phyloP scores from a whole-genome alignment of 2,329 filamentous ascomycete species.

The Elsinoe necatrix region DNA sequence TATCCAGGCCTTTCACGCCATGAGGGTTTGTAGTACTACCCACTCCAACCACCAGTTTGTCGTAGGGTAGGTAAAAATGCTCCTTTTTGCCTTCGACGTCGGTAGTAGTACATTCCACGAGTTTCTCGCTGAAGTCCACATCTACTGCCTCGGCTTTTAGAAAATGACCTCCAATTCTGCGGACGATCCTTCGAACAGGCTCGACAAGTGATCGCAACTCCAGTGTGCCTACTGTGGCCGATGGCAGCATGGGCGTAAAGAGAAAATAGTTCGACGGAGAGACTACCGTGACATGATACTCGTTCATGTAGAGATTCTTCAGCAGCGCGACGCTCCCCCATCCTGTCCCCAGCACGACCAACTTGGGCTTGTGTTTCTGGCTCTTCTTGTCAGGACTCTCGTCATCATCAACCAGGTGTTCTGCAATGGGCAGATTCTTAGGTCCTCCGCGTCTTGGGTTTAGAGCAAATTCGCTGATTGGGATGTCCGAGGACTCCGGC shows the following conservation, averaged over 20 bases:
- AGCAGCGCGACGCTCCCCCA: conserved; percentile 91
- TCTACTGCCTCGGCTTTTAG: conserved; percentile 79
- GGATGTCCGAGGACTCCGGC: conserved; percentile 58
- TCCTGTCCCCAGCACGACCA: conserved; percentile 87
- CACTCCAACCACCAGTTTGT: conserved; percentile 88
- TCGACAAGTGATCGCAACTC: conserved; percentile 87
- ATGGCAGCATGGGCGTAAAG: conserved; percentile 96
- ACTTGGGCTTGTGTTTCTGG: conserved; percentile 78
- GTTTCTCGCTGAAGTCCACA: conserved; percentile 82
- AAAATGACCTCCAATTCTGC: conserved; percentile 75
- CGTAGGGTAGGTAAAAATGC: conserved; percentile 90
- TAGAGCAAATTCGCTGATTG: conserved; percentile 76
- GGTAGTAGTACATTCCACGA: conserved; percentile 75
- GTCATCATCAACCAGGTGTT: conserved; percentile 81
- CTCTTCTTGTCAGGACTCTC: conserved; percentile 61
- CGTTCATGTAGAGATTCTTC: conserved; percentile 80
- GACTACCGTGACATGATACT: conserved; percentile 93
- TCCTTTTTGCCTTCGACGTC: conserved; percentile 63
- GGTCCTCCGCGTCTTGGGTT: conserved; percentile 75
- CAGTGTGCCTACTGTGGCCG: conserved; percentile 89
- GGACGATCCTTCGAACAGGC: conserved; percentile 77
- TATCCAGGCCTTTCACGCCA: conserved; percentile 86
- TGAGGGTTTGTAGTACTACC: conserved; percentile 79
- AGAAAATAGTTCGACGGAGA: conserved; percentile 95
- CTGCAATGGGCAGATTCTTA: conserved; percentile 88